Evolutionary conservation across 2,329 filamentous ascomycete species (phyloP).

Genomic region (Xylaria sp.): DNA sequence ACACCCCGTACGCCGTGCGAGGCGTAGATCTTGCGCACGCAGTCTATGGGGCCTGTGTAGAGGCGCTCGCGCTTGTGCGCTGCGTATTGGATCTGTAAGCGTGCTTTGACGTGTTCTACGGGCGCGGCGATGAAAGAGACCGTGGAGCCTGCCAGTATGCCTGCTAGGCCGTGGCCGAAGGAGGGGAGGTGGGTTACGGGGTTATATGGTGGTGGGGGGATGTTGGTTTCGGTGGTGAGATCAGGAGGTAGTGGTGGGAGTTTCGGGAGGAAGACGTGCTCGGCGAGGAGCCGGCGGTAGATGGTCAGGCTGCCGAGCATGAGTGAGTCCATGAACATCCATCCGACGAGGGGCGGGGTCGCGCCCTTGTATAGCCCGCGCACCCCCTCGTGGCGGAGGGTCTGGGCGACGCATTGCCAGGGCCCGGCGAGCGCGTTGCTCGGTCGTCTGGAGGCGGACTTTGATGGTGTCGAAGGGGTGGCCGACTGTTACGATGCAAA

Average conservation of each 20-base stretch:
- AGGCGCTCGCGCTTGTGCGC: slow-evolving; percentile 76
- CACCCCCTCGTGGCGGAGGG: slow-evolving; percentile 83
- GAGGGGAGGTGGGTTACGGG: slow-evolving; percentile 62
- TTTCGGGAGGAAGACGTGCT: slow-evolving; percentile 73
- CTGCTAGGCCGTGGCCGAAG: slow-evolving; percentile 85
- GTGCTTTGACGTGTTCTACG: slow-evolving; percentile 93
- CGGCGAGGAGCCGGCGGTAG: slow-evolving; percentile 83
- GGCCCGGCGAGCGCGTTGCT: slow-evolving; percentile 79
- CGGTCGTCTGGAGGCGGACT: slow-evolving; percentile 89
- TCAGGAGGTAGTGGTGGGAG: slow-evolving; percentile 41
- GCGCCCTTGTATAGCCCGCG: slow-evolving; percentile 92
- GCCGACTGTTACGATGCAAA: too few species aligned
- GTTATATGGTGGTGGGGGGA: slow-evolving; percentile 45
- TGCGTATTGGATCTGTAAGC: slow-evolving; percentile 92
- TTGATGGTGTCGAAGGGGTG: slow-evolving; percentile 95
- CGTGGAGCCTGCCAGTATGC: slow-evolving; percentile 83
- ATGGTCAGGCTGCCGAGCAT: slow-evolving; percentile 93
- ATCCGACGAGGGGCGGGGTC: slow-evolving; percentile 88
- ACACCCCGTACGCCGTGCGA: slow-evolving; percentile 78
- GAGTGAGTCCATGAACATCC: slow-evolving; percentile 95
- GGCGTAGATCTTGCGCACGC: slow-evolving; percentile 70
- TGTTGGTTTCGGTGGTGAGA: slow-evolving; percentile 36
- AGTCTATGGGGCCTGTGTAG: slow-evolving; percentile 89
- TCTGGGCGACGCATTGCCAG: slow-evolving; percentile 83
- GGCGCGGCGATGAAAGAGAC: slow-evolving; percentile 93